Evolutionary conservation across 208 protist genomes (phyloP).

Genomic region (Leishmania major): DNA sequence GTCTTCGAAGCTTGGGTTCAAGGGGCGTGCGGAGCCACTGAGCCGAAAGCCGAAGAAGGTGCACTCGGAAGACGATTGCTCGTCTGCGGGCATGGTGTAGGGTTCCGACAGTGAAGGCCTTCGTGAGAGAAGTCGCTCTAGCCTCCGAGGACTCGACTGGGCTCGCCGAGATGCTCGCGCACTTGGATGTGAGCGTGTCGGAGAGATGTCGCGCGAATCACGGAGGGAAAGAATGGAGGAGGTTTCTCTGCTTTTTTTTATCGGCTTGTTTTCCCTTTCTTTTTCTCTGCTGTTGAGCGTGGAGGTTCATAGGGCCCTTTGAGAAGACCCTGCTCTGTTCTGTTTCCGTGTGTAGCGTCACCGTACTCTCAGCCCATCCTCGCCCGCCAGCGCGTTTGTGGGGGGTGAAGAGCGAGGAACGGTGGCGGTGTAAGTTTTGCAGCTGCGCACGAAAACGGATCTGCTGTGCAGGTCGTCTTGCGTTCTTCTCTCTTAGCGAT

Average conservation of each 20-base stretch:
- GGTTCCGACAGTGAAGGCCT: background rate
- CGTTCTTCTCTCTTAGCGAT: too few species aligned
- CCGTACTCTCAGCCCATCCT: background rate
- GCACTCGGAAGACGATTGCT: slow-evolving; percentile 9
- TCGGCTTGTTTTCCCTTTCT: background rate
- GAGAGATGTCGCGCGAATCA: background rate
- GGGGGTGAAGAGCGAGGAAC: too few species aligned
- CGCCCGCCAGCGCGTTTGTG: background rate
- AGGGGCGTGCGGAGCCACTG: slow-evolving; percentile 44
- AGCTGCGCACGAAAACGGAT: background rate
- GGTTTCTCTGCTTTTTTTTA: background rate
- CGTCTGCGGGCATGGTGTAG: background rate
- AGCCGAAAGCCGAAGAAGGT: slow-evolving; percentile 34
- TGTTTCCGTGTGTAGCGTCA: background rate
- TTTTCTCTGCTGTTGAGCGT: background rate
- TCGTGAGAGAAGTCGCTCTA: background rate
- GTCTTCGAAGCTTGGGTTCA: slow-evolving; percentile 37
- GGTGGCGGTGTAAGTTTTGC: background rate
- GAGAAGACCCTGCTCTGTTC: background rate
- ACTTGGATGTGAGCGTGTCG: background rate
- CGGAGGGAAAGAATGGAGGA: background rate
- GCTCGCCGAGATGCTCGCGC: background rate
- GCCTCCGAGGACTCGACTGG: background rate
- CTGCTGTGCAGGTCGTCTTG: background rate
- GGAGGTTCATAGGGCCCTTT: background rate